phyloP scores from a whole-genome alignment of 2,329 filamentous ascomycete genomes.

The Fusarium torulosum region DNA sequence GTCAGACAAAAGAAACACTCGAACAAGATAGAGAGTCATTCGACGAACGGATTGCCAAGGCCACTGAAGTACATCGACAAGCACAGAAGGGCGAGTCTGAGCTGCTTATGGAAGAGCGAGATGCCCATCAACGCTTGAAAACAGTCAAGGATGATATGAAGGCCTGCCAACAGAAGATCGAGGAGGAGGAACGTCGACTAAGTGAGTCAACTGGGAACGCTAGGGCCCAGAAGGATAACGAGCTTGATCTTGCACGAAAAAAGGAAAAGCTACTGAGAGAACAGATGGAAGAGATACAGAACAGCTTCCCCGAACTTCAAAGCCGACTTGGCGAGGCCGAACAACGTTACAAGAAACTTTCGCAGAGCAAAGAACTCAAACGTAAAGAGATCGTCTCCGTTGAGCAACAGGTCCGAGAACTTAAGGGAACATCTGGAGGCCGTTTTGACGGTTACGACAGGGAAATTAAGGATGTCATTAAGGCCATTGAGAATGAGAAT shows the following conservation, averaged over 20 bases:
- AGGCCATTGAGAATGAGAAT: slow-evolving; percentile 75
- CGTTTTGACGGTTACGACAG: slow-evolving; percentile 73
- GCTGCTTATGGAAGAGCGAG: slow-evolving; percentile 73
- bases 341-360: slow-evolving; percentile 49
- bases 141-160: slow-evolving; percentile 62
- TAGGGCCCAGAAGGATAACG: slow-evolving; percentile 72
- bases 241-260: slow-evolving; percentile 53
- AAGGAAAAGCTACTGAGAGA: slow-evolving; percentile 47
- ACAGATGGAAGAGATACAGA: slow-evolving; percentile 47
- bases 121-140: slow-evolving; percentile 71
- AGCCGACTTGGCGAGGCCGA: slow-evolving; percentile 51
- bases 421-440: slow-evolving; percentile 68
- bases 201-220: slow-evolving; percentile 77
- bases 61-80: slow-evolving; percentile 65
- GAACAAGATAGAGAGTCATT: slow-evolving; percentile 62
- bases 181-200: slow-evolving; percentile 71
- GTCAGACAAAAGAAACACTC: slow-evolving; percentile 57
- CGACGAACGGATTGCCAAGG: slow-evolving; percentile 58
- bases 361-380: slow-evolving; percentile 58
- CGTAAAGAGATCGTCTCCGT: slow-evolving; percentile 66
- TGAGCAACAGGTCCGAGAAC: slow-evolving; percentile 60
- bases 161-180: slow-evolving; percentile 62
- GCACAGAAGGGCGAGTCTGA: slow-evolving; percentile 66
- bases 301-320: slow-evolving; percentile 53
- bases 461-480: slow-evolving; percentile 73